Evolutionary conservation across 495 filamentous ascomycete species (phyloP).

Genomic region (Hypoxylon fragiforme): DNA sequence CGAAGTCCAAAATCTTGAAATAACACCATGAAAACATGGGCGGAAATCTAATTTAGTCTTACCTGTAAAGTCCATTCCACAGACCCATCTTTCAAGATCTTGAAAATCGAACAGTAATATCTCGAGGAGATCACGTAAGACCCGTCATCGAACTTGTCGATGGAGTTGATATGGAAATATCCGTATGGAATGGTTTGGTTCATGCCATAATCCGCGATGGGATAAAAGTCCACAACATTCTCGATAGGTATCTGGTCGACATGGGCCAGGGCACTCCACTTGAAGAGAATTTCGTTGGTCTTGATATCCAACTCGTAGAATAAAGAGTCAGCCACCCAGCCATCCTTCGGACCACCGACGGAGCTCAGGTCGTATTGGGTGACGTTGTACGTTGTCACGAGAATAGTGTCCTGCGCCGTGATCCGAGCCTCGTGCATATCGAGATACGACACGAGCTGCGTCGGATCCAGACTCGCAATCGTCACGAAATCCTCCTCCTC

Average conservation of each 20-base stretch:
- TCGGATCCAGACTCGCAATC: slow-evolving; percentile 18
- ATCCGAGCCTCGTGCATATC: slow-evolving; percentile 51
- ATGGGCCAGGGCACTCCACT: slow-evolving; percentile 17
- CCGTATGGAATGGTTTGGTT: slow-evolving; percentile 23
- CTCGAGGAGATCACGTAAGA: slow-evolving; percentile 26
- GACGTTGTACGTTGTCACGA: slow-evolving; percentile 48
- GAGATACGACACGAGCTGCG: slow-evolving; percentile 14
- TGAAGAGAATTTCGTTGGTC: slow-evolving; percentile 21
- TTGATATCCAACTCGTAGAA: slow-evolving; percentile 29
- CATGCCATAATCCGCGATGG: slow-evolving; percentile 10
- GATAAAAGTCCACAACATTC: slow-evolving; percentile 19
- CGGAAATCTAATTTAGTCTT: neutral
- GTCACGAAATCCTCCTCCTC: slow-evolving; percentile 17
- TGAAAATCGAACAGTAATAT: slow-evolving; percentile 26
- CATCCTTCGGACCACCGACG: slow-evolving; percentile 38
- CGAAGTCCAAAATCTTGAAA: neutral
- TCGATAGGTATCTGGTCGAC: slow-evolving; percentile 20
- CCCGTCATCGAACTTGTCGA: slow-evolving; percentile 23
- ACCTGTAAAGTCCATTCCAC: slow-evolving; percentile 28
- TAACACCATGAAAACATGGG: neutral
- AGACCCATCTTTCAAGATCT: slow-evolving; percentile 11
- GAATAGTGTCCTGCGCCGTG: slow-evolving; percentile 48
- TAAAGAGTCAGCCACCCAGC: slow-evolving; percentile 23
- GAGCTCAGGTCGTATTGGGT: slow-evolving; percentile 40
- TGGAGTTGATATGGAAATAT: slow-evolving; percentile 28